Evolutionary conservation across 805 yeast genomes (phyloP).

Genomic region (Candida piceae): DNA sequence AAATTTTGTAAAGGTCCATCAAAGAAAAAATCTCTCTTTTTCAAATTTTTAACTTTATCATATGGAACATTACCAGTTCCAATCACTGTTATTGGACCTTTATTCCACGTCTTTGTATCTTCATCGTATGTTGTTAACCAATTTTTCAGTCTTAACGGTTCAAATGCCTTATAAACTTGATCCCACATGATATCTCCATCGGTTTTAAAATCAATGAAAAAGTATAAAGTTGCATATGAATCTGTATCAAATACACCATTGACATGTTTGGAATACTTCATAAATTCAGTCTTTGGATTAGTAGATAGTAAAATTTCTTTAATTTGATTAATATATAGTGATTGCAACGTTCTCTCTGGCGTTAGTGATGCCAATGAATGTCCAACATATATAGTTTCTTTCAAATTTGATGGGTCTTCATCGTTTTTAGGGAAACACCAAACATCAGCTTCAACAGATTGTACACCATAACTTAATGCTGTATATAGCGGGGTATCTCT

Average conservation of each 20-base stretch:
- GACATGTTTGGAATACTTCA: constrained; percentile 4
- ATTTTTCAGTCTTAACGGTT: constrained; percentile 39
- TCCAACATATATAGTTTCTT: constrained; percentile 45
- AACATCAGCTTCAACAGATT: constrained; percentile 48
- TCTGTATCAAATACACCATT: constrained; percentile 31
- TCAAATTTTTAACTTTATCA: constrained; percentile 25
- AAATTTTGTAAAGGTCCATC: constrained; percentile 44
- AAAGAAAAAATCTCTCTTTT: constrained; percentile 36
- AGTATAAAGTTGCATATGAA: constrained; percentile 45
- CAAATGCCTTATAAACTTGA: constrained; percentile 37
- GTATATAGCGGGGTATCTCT: constrained; percentile 39
- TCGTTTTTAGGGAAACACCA: constrained; percentile 38
- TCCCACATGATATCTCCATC: constrained; percentile 46
- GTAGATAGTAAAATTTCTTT: constrained; percentile 39
- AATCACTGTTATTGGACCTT: constrained; percentile 55
- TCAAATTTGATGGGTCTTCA: constrained; percentile 12
- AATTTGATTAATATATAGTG: constrained; percentile 49
- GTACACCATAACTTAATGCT: constrained; percentile 41
- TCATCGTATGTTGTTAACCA: constrained; percentile 47
- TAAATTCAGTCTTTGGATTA: constrained; percentile 31
- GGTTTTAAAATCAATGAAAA: constrained; percentile 60
- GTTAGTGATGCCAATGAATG: constrained; percentile 47
- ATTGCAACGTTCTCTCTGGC: constrained; percentile 38
- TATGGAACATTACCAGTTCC: constrained; percentile 61
- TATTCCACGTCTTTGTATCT: constrained; percentile 25